Base-by-base conservation (phyloP, 1,284 basidiomycete species). In the Sutorius eximius region DNA sequence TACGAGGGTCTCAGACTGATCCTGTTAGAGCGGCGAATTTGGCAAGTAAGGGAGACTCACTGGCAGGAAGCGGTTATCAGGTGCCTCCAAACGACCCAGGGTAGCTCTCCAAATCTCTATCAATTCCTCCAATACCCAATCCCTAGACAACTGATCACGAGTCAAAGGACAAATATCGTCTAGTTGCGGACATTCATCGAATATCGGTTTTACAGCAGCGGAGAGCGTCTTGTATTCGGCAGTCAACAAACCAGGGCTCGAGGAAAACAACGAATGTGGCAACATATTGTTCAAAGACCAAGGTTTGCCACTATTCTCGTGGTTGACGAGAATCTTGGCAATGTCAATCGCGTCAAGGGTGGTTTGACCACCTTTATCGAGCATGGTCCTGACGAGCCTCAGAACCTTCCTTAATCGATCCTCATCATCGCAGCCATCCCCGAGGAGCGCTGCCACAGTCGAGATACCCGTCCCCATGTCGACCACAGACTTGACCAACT, bases 401-500 rank as follows among this genome's bases (percentile, higher is more conserved):
- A 83, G 58, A 1, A 79, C 73, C 8, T 76, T 74, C 37, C 64
- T 66, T 3, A 85, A 62, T 16, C 64, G 65, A 22, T 73, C 73
- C 13, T 82, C 77, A 24, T 73, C 72, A n/a, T 70, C 64, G 5
- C 69, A 66, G 37, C 66, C 68, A 10, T 73, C 71, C 7, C 71
- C 75, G 5, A 87, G 74, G 8, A 84, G 70, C 6, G 78, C 82
- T 3, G 76, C 83, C 18, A 87, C 73, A 5, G 77, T 77, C 11
- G 79, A 75, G 5, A 82, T 70, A 1, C 87, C 87, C 1, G 81
- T 78, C 20, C 85, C 83, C 73, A 82, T 78, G 50, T 86, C 85
- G 22, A 85, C 73, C 10, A 85, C 76, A 20, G 75, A 75, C 42
- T 67, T 71, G 40, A 86, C 70, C 7, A 83, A 52, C 56, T 76